A percentile compares a stretch with the other conserved stretches of the same genome.
Conservation (phyloP, 345 rosid species). For the Gossypium thurberi region DNA sequence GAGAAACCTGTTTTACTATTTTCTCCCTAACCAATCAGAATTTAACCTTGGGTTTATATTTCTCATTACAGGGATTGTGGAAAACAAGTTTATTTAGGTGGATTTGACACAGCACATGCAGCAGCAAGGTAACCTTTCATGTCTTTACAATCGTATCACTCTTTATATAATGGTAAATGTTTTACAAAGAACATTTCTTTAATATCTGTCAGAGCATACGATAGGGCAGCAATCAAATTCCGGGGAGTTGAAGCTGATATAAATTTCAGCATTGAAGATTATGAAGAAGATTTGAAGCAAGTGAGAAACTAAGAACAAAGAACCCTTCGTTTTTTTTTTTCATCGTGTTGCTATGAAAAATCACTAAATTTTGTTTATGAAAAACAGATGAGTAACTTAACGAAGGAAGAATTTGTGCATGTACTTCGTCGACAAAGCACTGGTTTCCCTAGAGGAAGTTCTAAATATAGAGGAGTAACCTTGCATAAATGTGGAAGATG, state of each 20-base stretch:
- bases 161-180: neutral
- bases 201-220: constrained; percentile 66
- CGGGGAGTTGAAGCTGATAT: constrained; percentile 92
- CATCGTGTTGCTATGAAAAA: neutral
- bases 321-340: constrained; percentile 3
- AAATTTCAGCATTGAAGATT: constrained; percentile 75
- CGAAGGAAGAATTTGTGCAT: constrained; percentile 94
- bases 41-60: neutral
- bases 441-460: constrained; percentile 92
- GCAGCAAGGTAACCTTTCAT: constrained; percentile 73
- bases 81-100: constrained; percentile 99
- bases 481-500: constrained; percentile 98
- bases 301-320: constrained; percentile 23
- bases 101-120: constrained; percentile 98
- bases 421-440: constrained; percentile 94
- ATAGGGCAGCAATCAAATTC: constrained; percentile 95
- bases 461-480: constrained; percentile 94
- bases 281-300: constrained; percentile 87
- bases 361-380: neutral
- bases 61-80: constrained; percentile 84
- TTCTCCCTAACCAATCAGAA: neutral
- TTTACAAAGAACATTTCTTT: neutral
- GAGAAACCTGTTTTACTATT: neutral
- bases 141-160: neutral
- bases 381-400: constrained; percentile 72